These are phyloP conservation scores for Phyllostachys edulis DNA, from an alignment of 176 grass and related monocot species.

Conservation along the genomic window DNA sequence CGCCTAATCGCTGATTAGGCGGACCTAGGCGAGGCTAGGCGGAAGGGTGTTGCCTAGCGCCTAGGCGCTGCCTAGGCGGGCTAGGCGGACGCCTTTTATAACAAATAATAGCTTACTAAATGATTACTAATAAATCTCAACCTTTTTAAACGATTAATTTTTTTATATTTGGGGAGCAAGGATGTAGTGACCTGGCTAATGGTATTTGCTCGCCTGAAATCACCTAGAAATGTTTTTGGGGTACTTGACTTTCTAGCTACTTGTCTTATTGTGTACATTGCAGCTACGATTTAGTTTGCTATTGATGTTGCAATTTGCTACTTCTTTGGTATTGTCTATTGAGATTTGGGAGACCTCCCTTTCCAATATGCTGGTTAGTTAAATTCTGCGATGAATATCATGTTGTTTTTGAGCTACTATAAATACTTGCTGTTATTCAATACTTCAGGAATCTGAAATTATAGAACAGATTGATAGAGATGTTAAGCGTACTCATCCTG, in stretches of 20 bases:
- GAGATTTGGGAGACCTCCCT: neutral
- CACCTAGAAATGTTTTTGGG: neutral
- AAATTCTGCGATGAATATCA: neutral
- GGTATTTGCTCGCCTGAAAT: constrained; percentile 2
- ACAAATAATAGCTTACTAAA: neutral
- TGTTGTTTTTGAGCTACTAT: constrained; percentile 26
- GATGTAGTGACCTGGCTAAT: neutral
- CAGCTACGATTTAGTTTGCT: neutral
- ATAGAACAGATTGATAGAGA: constrained; percentile 97
- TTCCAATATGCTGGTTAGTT: neutral
- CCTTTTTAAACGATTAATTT: no score
- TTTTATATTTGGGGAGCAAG: no score
- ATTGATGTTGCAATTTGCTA: constrained; percentile 11
- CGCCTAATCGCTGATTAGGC: no score
- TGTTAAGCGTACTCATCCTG: constrained; percentile 96
- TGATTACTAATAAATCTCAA: neutral
- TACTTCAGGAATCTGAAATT: constrained; percentile 76
- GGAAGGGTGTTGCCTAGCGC: no score
- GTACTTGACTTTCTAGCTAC: neutral
- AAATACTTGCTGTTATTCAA: constrained; percentile 12
- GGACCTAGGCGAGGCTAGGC: no score
- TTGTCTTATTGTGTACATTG: neutral
- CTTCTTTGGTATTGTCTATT: constrained; percentile 4
- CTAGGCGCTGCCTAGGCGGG: no score
- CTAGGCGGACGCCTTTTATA: no score